Evolutionary conservation across 805 yeast genomes (phyloP).

Genomic region (Sugiyamaella floridensis): DNA sequence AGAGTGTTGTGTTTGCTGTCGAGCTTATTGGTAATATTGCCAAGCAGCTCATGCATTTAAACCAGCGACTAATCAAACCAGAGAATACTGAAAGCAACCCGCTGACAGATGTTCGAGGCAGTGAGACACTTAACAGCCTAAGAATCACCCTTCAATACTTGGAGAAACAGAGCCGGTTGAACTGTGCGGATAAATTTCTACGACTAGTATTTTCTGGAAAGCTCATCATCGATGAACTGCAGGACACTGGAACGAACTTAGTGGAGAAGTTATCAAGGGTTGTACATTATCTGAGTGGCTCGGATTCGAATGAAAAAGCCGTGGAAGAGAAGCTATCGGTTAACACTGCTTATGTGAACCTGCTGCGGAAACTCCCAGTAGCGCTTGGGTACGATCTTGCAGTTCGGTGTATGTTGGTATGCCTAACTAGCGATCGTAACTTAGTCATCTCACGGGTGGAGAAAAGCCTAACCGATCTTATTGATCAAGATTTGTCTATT

Average conservation of each 20-base stretch:
- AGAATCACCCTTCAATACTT: too few relatives aligned
- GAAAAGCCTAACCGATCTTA: not conserved
- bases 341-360: not conserved
- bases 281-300: not conserved
- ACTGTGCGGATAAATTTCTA: not conserved
- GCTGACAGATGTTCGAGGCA: not conserved
- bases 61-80: constrained; percentile 12
- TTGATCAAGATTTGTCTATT: not conserved
- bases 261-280: not conserved
- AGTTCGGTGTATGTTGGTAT: not conserved
- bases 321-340: not conserved
- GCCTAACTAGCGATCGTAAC: not conserved
- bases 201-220: not conserved
- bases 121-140: not conserved
- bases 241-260: not conserved
- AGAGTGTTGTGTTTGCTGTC: constrained; percentile 44
- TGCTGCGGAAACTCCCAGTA: not conserved
- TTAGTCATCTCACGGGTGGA: not conserved
- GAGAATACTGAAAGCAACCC: not conserved
- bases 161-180: not conserved
- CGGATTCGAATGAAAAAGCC: not conserved
- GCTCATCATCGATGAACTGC: not conserved
- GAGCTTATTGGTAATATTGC: constrained; percentile 62
- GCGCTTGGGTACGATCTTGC: not conserved
- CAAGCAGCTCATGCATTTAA: constrained; percentile 38